Base-by-base conservation (phyloP, 2,329 filamentous ascomycete species). In the Sporothrix brunneoviolacea region DNA sequence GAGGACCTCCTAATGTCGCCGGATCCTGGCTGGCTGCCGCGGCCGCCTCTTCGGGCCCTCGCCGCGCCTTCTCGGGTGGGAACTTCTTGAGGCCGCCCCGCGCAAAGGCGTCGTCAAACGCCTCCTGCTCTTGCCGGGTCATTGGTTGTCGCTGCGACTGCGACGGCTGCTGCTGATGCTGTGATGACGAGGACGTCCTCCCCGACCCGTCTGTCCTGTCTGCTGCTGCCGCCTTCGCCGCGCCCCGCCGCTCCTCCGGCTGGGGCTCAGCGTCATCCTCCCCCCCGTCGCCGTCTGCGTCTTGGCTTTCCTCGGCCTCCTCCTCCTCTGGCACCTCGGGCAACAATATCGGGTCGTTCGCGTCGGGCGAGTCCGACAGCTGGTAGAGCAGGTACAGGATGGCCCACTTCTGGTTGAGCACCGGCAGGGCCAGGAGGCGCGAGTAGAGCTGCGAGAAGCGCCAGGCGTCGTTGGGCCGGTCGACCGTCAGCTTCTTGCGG, bases 331-430 rank as follows among this genome's bases (percentile, higher is more conserved):
- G 40, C 62, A 70, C 60, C 63, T 71, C 57, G 65, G 62, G 65
- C 43, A 61, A 55, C 50, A 72, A 71, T 10, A 71, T 64, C 38
- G 74, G 76, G 48, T 78, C 74, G 58, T 67, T 71, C 2, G 77
- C 76, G 53, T 80, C 73, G 30, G 77, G 75, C 4, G 79, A 81
- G 62, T 91, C 86, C 54, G 88, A 83, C 42, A 96, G 78, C 60
- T 88, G 83, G 65, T 93, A 86, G 37, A 98, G 79, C 37, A 98
- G 82, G 65, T 94, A 94, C 18, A 98, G 75, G 57, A 98, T 96
- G 3, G 87, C 89, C 90, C 91, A 97, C 77, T 98, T 98, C 67
- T 95, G 87, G 61, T 88, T 86, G 39, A 98, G 76, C 6, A 97
- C 91, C 0, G 91, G 91, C 57, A 96, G 82, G n/a, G 88, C 87